phyloP scores from a whole-genome alignment of 306 rosid genomes.

The Medicago arabica region DNA sequence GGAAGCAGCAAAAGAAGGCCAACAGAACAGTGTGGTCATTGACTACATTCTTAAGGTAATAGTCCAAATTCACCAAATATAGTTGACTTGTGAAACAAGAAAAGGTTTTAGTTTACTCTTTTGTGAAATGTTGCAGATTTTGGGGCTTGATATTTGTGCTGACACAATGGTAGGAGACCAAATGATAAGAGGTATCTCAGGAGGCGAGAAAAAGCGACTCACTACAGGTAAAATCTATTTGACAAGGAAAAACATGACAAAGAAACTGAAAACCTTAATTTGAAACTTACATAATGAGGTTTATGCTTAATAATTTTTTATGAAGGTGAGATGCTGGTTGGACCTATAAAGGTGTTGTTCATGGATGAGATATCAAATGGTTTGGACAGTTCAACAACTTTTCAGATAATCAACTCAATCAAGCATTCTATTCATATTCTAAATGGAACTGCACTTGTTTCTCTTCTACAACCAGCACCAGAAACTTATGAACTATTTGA shows the following conservation, averaged over 20 bases:
- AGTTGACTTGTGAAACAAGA: conserved; percentile 12
- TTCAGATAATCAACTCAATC: conserved; percentile 72
- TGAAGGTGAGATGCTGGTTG: conserved; percentile 84
- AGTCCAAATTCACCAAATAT: not conserved
- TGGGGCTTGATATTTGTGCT: conserved; percentile 68
- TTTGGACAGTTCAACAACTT: conserved; percentile 86
- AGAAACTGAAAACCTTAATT: not conserved
- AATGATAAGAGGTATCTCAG: conserved; percentile 79
- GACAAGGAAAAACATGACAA: not conserved
- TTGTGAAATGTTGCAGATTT: conserved; percentile 52
- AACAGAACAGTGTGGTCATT: conserved; percentile 61
- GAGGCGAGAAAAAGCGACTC: conserved; percentile 75
- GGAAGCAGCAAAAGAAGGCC: conserved; percentile 78
- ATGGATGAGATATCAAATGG: conserved; percentile 94
- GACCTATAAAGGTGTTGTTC: conserved; percentile 73
- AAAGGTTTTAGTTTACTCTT: not conserved
- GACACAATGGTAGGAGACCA: conserved; percentile 63
- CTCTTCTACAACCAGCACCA: conserved; percentile 60
- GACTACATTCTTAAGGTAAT: conserved; percentile 83
- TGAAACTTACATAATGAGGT: not conserved
- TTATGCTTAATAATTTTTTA: not conserved
- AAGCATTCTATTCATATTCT: conserved; percentile 71
- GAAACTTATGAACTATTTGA: conserved; percentile 68
- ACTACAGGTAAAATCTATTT: conserved; percentile 58
- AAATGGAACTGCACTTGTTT: conserved; percentile 67